Conservation (phyloP, 2,329 filamentous ascomycete genomes). For the Dichotomopilus funicola region DNA sequence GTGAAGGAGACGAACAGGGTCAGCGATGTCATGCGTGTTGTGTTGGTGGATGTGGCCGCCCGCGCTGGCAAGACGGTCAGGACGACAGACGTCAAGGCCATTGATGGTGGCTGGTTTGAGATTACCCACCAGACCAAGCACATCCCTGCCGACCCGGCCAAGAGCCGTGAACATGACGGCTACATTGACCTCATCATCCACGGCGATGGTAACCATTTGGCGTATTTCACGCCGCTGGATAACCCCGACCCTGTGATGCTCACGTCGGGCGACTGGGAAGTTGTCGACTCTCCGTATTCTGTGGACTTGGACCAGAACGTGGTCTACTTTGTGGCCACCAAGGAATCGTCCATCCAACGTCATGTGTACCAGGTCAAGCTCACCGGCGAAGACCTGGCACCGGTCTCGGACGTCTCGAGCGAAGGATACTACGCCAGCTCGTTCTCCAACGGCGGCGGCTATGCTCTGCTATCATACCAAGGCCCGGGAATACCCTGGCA, state of each 20-base stretch:
- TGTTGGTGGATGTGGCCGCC: constrained; percentile 70
- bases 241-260: constrained; percentile 76
- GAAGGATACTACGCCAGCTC: constrained; percentile 76
- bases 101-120: constrained; percentile 98
- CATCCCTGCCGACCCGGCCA: constrained; percentile 73
- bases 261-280: constrained; percentile 87
- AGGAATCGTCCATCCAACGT: constrained; percentile 80
- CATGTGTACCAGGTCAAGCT: constrained; percentile 88
- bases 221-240: constrained; percentile 86
- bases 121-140: constrained; percentile 80
- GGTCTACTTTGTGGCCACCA: constrained; percentile 85
- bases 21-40: constrained; percentile 81
- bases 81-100: constrained; percentile 66
- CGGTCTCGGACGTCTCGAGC: constrained; percentile 65
- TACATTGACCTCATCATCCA: constrained; percentile 90
- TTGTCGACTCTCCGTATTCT: constrained; percentile 75
- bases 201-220: constrained; percentile 82
- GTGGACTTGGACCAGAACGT: constrained; percentile 79
- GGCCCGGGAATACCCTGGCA: constrained; percentile 88
- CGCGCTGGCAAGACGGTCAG: constrained; percentile 74
- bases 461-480: constrained; percentile 74
- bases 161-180: constrained; percentile 73
- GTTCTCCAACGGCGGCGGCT: constrained; percentile 78
- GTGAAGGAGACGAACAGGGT: constrained; percentile 92
- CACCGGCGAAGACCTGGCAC: constrained; percentile 64